These are phyloP conservation scores for Candida krabiensis DNA, from an alignment of 805 yeast species.

Conservation along the genomic window DNA sequence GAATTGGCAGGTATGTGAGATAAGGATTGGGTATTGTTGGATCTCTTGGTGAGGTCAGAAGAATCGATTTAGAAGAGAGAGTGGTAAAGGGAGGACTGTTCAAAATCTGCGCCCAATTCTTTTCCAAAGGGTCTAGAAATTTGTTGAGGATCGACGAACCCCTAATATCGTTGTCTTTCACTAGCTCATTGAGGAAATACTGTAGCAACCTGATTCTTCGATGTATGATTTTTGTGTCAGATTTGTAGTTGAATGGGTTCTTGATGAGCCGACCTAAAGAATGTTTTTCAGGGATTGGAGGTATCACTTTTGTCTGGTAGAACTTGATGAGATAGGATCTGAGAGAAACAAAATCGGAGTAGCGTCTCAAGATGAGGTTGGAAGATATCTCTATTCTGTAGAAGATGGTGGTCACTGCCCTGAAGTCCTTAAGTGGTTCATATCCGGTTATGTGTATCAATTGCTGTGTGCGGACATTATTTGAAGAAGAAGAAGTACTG, in stretches of 20 bases:
- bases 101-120: conserved; percentile 50
- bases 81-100: conserved; percentile 38
- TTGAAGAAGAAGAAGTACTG: background rate
- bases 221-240: conserved; percentile 39
- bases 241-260: conserved; percentile 33
- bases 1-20: conserved; percentile 47
- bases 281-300: conserved; percentile 93
- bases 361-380: conserved; percentile 61
- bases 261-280: conserved; percentile 39
- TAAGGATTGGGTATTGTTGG: conserved; percentile 57
- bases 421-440: conserved; percentile 26
- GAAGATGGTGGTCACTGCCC: conserved; percentile 31
- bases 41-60: conserved; percentile 49
- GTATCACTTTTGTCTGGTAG: conserved; percentile 84
- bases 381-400: conserved; percentile 26
- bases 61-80: conserved; percentile 45
- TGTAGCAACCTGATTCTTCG: conserved; percentile 47
- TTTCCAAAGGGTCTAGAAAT: conserved; percentile 52
- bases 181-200: conserved; percentile 42
- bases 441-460: conserved; percentile 11
- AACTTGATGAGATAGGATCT: conserved; percentile 67
- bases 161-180: conserved; percentile 34
- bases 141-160: conserved; percentile 41
- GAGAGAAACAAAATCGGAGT: conserved; percentile 87
- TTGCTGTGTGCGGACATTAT: background rate